phyloP scores from a whole-genome alignment of 225 moss, liverwort and hornwort genomes.

The Bryoerythrophyllum caledonicum region DNA sequence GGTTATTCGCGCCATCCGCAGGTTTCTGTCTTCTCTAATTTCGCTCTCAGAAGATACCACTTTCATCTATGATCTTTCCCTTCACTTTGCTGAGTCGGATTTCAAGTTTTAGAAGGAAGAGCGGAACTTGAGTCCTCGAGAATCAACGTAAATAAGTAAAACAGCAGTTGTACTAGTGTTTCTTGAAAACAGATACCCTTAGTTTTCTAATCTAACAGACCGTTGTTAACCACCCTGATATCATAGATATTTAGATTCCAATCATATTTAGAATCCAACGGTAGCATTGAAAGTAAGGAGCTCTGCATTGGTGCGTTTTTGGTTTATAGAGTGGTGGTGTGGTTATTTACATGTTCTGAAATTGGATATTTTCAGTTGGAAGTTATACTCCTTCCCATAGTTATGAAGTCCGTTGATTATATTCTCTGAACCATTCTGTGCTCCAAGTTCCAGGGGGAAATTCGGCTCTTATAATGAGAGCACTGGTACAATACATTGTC shows the following conservation, averaged over 20 bases:
- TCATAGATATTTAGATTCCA: not conserved
- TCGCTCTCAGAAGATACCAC: not conserved
- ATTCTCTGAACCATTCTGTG: not conserved
- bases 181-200: not conserved
- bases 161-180: not conserved
- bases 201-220: not conserved
- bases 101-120: not conserved
- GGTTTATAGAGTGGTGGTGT: not conserved
- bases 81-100: not conserved
- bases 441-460: not conserved
- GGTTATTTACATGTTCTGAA: not conserved
- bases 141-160: not conserved
- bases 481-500: not conserved
- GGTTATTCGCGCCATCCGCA: constrained; percentile 62
- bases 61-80: not conserved
- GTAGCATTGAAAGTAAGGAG: not conserved
- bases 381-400: not conserved
- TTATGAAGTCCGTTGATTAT: not conserved
- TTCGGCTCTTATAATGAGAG: not conserved
- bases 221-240: not conserved
- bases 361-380: not conserved
- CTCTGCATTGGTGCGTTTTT: constrained; percentile 6
- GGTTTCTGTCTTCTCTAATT: constrained; percentile 34
- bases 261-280: not conserved
- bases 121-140: not conserved